Conservation (phyloP, 2,329 filamentous ascomycete genomes). For the Aquanectria penicillioides region DNA sequence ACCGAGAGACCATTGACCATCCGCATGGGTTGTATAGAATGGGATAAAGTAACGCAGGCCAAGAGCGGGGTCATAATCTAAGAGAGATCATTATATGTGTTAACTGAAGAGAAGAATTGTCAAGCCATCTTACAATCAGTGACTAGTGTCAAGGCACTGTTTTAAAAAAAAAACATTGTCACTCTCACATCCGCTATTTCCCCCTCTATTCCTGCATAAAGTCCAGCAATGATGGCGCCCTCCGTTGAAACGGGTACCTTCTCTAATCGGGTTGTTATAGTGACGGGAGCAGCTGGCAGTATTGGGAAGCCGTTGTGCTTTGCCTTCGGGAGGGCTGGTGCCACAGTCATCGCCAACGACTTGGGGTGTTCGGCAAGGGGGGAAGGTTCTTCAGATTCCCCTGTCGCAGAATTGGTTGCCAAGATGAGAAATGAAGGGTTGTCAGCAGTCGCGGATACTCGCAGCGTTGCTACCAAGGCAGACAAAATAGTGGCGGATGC, state of each 20-base stretch:
- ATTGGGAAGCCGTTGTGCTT: neutral
- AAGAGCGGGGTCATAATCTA: too few species aligned
- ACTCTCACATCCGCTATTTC: neutral
- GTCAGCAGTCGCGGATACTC: neutral
- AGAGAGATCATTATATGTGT: too few species aligned
- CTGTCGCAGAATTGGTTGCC: neutral
- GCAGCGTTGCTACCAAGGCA: neutral
- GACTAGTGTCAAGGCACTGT: too few species aligned
- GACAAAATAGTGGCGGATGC: neutral
- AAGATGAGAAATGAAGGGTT: neutral
- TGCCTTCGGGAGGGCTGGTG: neutral
- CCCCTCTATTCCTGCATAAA: neutral
- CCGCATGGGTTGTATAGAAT: too few species aligned
- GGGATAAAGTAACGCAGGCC: too few species aligned
- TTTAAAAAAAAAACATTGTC: too few species aligned
- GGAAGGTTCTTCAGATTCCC: neutral
- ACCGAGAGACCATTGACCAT: too few species aligned
- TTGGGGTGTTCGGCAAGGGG: neutral
- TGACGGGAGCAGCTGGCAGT: constrained; percentile 1
- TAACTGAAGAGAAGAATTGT: too few species aligned
- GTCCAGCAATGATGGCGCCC: neutral
- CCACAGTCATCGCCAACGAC: constrained; percentile 3
- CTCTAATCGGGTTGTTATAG: neutral
- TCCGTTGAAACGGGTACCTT: neutral
- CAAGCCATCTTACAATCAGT: too few species aligned